These are phyloP conservation scores for Dendrocalamus latiflorus DNA, from an alignment of 202 grass and related monocot species.

Conservation along the genomic window DNA sequence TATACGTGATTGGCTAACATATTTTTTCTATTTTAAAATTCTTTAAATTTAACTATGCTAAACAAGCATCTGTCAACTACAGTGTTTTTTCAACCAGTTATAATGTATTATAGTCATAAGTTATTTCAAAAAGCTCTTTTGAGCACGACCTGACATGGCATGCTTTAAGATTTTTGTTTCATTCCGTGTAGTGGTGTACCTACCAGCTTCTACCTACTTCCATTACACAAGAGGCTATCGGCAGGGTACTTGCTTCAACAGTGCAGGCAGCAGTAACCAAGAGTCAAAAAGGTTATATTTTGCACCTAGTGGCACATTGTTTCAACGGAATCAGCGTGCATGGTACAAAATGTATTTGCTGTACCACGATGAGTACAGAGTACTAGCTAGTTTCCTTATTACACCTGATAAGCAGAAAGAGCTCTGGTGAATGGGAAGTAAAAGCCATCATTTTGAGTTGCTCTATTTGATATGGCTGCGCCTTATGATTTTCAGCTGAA, in stretches of 20 bases:
- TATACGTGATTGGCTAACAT: too few species aligned
- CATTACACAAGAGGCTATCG: neutral
- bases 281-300: neutral
- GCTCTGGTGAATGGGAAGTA: neutral
- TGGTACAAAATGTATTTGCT: neutral
- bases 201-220: neutral
- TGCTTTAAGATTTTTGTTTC: too few species aligned
- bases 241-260: slow-evolving; percentile 2
- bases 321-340: neutral
- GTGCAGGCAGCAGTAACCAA: neutral
- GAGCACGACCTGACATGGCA: too few species aligned
- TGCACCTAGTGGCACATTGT: slow-evolving; percentile 13
- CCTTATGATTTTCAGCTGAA: too few species aligned
- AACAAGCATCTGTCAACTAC: too few species aligned
- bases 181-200: neutral
- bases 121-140: too few species aligned
- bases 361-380: neutral
- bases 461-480: neutral
- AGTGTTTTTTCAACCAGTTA: too few species aligned
- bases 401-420: neutral
- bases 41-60: too few species aligned
- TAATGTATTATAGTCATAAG: too few species aligned
- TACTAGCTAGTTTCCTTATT: neutral
- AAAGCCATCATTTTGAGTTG: slow-evolving; percentile 26
- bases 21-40: too few species aligned